Conservation (phyloP, 2,329 filamentous ascomycete species). For the Hypoxylon sp. region DNA sequence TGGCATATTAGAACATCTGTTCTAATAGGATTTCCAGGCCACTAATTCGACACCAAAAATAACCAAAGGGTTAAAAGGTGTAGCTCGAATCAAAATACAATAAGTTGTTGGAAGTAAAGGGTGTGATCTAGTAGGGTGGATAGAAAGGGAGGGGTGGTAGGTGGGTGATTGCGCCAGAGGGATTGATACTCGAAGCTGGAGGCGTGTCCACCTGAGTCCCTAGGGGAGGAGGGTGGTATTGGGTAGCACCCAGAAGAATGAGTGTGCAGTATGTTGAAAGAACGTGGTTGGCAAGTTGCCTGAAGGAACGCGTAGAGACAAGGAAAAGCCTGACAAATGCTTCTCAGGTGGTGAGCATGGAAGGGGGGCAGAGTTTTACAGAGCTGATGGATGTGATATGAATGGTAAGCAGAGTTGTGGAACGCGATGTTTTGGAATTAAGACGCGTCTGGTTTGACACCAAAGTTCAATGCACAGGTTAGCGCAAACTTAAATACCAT, state of each 20-base stretch:
- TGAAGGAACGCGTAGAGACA: neutral
- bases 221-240: neutral
- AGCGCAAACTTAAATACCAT: neutral
- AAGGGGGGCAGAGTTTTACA: neutral
- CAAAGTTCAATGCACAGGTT: neutral
- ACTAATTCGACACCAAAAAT: slow-evolving; percentile 16
- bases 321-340: neutral
- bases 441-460: neutral
- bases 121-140: slow-evolving; percentile 1
- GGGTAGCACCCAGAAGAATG: neutral
- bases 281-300: too few species aligned
- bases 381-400: neutral
- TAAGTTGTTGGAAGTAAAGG: slow-evolving; percentile 2
- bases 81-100: slow-evolving; percentile 4
- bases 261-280: neutral
- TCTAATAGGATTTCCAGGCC: slow-evolving; percentile 4
- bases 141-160: slow-evolving; percentile 6
- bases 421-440: slow-evolving; percentile 11
- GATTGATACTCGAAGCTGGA: neutral
- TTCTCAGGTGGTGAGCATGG: neutral
- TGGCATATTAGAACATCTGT: slow-evolving; percentile 39
- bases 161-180: slow-evolving; percentile 6
- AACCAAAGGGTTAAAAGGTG: neutral
- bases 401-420: neutral
- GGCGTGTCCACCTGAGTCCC: neutral